Conservation (phyloP, 352 stramenopile species). For the Elongisporangium prolatum region DNA sequence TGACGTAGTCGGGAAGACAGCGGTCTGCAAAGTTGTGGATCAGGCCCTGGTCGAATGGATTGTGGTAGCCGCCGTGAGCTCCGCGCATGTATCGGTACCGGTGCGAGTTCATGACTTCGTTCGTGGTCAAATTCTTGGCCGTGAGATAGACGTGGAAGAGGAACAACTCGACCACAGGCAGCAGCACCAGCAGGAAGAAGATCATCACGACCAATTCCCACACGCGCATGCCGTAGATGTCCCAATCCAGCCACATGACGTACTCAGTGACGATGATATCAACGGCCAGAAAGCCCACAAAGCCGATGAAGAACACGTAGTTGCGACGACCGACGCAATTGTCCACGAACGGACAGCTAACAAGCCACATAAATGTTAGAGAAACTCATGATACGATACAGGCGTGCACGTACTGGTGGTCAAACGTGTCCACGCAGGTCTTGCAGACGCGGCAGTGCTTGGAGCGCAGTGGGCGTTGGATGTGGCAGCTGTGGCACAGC, state of each 20-base stretch:
- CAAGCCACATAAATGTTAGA: constrained; percentile 3
- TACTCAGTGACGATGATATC: constrained; percentile 54
- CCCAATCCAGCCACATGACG: constrained; percentile 53
- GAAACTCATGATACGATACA: constrained; percentile 2
- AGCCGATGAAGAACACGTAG: constrained; percentile 88
- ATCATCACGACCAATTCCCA: constrained; percentile 27
- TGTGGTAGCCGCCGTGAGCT: constrained; percentile 19
- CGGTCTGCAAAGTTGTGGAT: constrained; percentile 39
- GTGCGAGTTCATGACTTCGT: constrained; percentile 69
- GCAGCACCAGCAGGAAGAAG: constrained; percentile 41
- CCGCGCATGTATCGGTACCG: constrained; percentile 51
- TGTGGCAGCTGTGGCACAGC: constrained; percentile 82
- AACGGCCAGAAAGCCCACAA: constrained; percentile 39
- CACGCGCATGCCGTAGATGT: constrained; percentile 26
- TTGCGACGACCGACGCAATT: constrained; percentile 98
- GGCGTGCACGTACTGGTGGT: constrained; percentile 90
- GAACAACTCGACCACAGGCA: constrained; percentile 48
- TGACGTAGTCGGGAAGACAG: constrained; percentile 20
- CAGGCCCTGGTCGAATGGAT: constrained; percentile 44
- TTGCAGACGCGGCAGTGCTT: constrained; percentile 92
- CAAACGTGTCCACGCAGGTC: constrained; percentile 94
- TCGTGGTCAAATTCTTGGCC: constrained; percentile 68
- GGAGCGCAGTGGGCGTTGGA: constrained; percentile 66
- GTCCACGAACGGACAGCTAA: constrained; percentile 95
- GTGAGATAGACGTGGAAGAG: constrained; percentile 77